phyloP scores from a whole-genome alignment of 140 eudicot species.

The Flaveria floridana region DNA sequence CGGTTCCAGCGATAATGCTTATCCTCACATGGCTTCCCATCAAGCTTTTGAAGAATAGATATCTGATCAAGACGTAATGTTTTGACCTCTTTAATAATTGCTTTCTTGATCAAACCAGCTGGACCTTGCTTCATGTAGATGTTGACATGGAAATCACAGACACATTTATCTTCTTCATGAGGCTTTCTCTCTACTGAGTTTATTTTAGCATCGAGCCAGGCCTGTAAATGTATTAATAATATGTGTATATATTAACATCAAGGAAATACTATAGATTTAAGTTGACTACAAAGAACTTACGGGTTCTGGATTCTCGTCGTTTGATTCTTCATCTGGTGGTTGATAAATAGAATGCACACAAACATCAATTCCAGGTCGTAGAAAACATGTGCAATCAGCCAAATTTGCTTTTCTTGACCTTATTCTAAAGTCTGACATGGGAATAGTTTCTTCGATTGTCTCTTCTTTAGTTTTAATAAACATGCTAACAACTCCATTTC shows the following conservation, averaged over 20 bases:
- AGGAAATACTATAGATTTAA: neutral
- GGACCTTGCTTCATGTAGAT: constrained; percentile 67
- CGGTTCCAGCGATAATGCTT: constrained; percentile 71
- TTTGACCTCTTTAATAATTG: constrained; percentile 50
- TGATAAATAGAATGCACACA: constrained; percentile 54
- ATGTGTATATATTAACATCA: constrained; percentile 6
- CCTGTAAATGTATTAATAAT: constrained; percentile 39
- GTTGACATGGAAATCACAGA: constrained; percentile 63
- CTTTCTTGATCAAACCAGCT: constrained; percentile 44
- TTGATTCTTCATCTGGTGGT: constrained; percentile 48
- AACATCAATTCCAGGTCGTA: constrained; percentile 81
- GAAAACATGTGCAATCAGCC: constrained; percentile 70
- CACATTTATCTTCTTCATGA: constrained; percentile 57
- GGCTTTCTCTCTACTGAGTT: constrained; percentile 85
- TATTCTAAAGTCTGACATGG: constrained; percentile 62
- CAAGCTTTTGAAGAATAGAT: constrained; percentile 68
- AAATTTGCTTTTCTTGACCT: constrained; percentile 71
- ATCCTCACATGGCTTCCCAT: constrained; percentile 58
- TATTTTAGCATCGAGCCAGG: constrained; percentile 82
- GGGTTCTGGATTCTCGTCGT: constrained; percentile 44
- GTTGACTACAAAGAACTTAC: constrained; percentile 43
- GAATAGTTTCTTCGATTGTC: constrained; percentile 50
- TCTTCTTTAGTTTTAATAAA: constrained; percentile 47
- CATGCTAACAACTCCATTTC: constrained; percentile 53
- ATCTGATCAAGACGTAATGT: constrained; percentile 56